Evolutionary conservation across 148 eudicot species (phyloP).

Genomic region (Rhododendron williamsianum): DNA sequence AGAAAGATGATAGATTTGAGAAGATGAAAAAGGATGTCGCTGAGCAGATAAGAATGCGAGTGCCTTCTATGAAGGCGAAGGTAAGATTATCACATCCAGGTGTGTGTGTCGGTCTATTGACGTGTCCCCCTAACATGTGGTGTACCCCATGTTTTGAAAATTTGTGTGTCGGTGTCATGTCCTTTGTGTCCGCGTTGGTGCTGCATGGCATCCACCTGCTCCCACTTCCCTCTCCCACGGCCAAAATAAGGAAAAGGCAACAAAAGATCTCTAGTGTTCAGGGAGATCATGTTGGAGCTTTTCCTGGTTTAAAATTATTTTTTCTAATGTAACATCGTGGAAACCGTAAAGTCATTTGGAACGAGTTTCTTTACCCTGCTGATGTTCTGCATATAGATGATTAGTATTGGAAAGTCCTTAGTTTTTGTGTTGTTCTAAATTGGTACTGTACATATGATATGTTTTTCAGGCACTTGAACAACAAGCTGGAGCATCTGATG

Average conservation of each 20-base stretch:
- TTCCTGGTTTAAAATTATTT: not conserved
- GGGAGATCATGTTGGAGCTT: not conserved
- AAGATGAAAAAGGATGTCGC: conserved; percentile 72
- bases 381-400: not conserved
- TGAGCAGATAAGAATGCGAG: conserved; percentile 57
- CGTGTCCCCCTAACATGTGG: not conserved
- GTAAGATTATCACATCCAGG: conserved; percentile 23
- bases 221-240: not conserved
- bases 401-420: not conserved
- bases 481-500: conserved; percentile 61
- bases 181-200: not conserved
- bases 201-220: not conserved
- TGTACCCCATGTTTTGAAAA: not conserved
- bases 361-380: not conserved
- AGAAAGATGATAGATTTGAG: conserved; percentile 78
- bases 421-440: not conserved
- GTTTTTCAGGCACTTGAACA: conserved; percentile 51
- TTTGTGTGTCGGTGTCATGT: not conserved
- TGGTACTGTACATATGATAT: not conserved
- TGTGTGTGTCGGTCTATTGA: not conserved
- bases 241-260: not conserved
- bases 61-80: conserved; percentile 60
- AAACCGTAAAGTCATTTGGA: not conserved
- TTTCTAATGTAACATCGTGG: not conserved
- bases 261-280: not conserved